Conservation (phyloP, 345 rosid species). For the Cardamine occulta region DNA sequence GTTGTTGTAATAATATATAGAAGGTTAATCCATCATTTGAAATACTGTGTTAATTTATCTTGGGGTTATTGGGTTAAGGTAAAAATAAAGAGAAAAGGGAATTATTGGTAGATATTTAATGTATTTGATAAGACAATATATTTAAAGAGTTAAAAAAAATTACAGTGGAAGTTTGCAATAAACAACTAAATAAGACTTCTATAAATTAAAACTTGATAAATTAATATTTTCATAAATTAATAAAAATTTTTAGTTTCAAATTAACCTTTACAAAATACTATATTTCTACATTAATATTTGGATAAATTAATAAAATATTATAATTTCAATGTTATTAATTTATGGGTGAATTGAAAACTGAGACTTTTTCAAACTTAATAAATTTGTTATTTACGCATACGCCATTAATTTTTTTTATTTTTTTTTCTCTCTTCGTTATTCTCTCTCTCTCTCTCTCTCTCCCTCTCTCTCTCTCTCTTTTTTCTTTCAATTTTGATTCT, state of each 20-base stretch:
- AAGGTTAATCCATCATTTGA: neutral
- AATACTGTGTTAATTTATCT: neutral
- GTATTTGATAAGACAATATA: neutral
- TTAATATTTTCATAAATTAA: neutral
- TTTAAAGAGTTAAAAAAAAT: neutral
- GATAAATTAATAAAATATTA: no score
- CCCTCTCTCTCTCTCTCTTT: no score
- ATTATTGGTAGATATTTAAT: neutral
- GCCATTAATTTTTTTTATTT: no score
- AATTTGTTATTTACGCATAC: no score
- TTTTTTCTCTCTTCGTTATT: no score
- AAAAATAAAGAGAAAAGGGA: neutral
- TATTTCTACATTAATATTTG: neutral
- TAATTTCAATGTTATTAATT: no score
- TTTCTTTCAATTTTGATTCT: no score
- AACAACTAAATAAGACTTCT: neutral
- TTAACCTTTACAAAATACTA: no score
- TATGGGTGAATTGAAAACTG: no score
- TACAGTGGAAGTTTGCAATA: neutral
- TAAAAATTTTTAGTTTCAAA: no score
- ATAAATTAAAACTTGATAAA: neutral
- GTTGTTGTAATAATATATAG: neutral
- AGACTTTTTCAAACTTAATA: no score
- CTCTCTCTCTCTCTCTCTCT: no score
- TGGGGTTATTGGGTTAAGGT: neutral